phyloP scores from a whole-genome alignment of 2,329 filamentous ascomycete genomes.

The Gremmenia infestans region DNA sequence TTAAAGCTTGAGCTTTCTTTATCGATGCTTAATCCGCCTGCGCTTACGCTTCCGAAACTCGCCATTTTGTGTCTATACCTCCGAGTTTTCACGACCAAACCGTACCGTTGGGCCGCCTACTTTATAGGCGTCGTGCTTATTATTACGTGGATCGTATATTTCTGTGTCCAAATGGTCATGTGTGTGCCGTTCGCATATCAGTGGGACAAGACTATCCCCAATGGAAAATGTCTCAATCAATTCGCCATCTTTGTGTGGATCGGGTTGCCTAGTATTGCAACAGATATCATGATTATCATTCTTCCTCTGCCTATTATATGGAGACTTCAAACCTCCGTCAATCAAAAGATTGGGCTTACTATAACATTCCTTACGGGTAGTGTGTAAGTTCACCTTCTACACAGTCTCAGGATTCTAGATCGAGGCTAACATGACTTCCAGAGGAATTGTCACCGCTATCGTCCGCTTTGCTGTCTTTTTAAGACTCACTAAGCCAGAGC shows the following conservation, averaged over 20 bases:
- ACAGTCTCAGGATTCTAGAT: neutral
- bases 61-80: slow-evolving; percentile 8
- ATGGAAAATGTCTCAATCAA: neutral
- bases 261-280: neutral
- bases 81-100: slow-evolving; percentile 1
- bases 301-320: slow-evolving; percentile 6
- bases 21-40: neutral
- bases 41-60: neutral
- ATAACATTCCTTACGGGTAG: slow-evolving; percentile 4
- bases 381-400: slow-evolving; percentile 11
- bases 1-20: neutral
- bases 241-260: neutral
- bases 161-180: neutral
- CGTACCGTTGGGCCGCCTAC: slow-evolving; percentile 1
- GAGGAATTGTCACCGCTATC: slow-evolving; percentile 2
- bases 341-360: slow-evolving; percentile 2
- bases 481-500: neutral
- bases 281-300: slow-evolving; percentile 4
- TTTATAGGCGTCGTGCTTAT: neutral
- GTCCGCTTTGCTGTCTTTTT: neutral
- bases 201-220: neutral
- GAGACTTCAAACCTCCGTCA: neutral
- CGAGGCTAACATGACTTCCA: neutral
- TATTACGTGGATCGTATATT: neutral
- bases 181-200: neutral